These are phyloP conservation scores for Aspergillus glaucus DNA, from an alignment of 2,329 filamentous ascomycete genomes.

Conservation along the genomic window DNA sequence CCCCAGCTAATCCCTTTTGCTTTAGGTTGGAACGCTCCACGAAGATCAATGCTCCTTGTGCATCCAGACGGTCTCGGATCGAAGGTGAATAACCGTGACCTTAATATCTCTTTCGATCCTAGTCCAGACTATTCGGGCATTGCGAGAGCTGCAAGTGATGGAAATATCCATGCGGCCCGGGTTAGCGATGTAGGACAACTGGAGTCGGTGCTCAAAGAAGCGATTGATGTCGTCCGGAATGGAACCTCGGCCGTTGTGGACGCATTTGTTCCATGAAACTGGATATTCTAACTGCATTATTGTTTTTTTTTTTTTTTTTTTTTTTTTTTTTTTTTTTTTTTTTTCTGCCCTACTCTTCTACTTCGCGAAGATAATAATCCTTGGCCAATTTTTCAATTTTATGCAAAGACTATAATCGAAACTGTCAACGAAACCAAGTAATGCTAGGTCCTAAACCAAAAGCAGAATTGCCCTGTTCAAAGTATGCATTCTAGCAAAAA, in stretches of 20 bases:
- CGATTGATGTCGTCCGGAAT: constrained; percentile 48
- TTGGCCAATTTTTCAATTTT: too few relatives aligned
- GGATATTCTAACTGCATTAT: too few relatives aligned
- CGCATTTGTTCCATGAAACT: constrained; percentile 15
- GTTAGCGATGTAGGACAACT: constrained; percentile 45
- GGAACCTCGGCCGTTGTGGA: constrained; percentile 55
- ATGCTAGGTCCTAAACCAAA: too few relatives aligned
- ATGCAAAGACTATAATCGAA: too few relatives aligned
- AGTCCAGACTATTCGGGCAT: constrained; percentile 60
- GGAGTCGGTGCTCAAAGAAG: constrained; percentile 46
- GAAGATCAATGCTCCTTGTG: constrained; percentile 52
- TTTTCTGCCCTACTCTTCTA: too few relatives aligned
- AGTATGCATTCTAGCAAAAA: too few relatives aligned
- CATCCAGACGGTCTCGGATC: constrained; percentile 55
- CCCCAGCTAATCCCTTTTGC: background rate
- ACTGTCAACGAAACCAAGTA: too few relatives aligned
- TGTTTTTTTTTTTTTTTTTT: too few relatives aligned
- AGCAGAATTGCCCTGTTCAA: too few relatives aligned
- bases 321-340: too few relatives aligned
- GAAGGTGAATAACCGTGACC: constrained; percentile 51
- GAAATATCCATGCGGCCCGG: background rate
- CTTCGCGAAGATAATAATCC: too few relatives aligned
- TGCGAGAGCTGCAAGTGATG: constrained; percentile 48
- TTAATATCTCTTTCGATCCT: constrained; percentile 59
- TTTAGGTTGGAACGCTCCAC: constrained; percentile 45